These are phyloP conservation scores for Fusarium concolor DNA, from an alignment of 2,329 filamentous ascomycete species.

Conservation along the genomic window DNA sequence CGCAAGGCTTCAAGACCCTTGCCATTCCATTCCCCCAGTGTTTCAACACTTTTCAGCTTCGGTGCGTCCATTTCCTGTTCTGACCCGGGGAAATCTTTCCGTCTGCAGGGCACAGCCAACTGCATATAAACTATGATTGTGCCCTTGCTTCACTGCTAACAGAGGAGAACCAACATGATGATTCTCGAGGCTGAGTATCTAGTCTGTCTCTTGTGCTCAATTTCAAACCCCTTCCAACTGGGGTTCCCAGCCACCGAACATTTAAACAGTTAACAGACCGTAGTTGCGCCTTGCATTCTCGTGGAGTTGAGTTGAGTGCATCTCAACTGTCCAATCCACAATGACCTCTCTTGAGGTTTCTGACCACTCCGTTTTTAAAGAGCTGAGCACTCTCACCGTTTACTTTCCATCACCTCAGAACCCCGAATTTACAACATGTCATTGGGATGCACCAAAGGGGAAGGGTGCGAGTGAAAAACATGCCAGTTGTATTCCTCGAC, in stretches of 20 bases:
- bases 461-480: too few species aligned
- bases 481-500: too few species aligned
- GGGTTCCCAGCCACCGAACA: neutral
- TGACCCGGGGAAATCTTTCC: slow-evolving; percentile 24
- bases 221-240: slow-evolving; percentile 1
- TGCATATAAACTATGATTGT: slow-evolving; percentile 17
- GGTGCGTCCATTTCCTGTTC: slow-evolving; percentile 20
- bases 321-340: neutral
- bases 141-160: neutral
- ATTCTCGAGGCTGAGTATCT: slow-evolving; percentile 8
- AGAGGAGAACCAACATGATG: slow-evolving; percentile 16
- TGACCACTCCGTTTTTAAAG: neutral
- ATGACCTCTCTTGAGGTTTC: slow-evolving; percentile 4
- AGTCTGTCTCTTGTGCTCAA: neutral
- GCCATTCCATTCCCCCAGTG: neutral
- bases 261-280: slow-evolving; percentile 4
- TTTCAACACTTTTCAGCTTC: slow-evolving; percentile 29
- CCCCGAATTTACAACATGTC: neutral
- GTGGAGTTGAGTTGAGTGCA: neutral
- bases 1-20: neutral
- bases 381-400: neutral
- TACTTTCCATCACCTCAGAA: neutral
- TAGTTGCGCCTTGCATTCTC: neutral
- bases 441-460: neutral
- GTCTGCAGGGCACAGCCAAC: slow-evolving; percentile 31